Percentiles rank a stretch among this genome's conserved stretches.
Evolutionary conservation across 2,329 filamentous ascomycete genomes (phyloP).

Genomic region (Fusarium sp.): DNA sequence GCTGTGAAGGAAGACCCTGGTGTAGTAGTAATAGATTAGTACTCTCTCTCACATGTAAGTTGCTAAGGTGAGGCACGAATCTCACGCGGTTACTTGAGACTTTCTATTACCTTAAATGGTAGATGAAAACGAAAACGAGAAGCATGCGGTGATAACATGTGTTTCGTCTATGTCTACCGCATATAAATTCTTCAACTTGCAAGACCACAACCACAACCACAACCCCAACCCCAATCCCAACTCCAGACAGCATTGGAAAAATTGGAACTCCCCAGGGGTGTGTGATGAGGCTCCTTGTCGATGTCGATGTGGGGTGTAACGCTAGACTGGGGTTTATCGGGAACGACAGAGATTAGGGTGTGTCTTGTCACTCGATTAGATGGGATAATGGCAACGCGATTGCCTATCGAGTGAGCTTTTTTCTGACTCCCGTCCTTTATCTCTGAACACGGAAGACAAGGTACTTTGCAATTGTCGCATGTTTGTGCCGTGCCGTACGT

Average conservation of each 20-base stretch:
- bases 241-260: not conserved
- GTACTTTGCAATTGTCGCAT: conserved; percentile 16
- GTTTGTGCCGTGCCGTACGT: not conserved
- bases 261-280: conserved; percentile 9
- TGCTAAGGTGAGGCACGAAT: not conserved
- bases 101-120: not conserved
- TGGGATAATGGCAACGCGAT: conserved; percentile 34
- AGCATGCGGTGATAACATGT: not conserved
- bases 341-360: conserved; percentile 34
- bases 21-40: conserved; percentile 7
- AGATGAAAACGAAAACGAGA: not conserved
- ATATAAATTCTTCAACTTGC: not conserved
- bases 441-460: conserved; percentile 13
- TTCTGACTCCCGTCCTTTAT: conserved; percentile 9
- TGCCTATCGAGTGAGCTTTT: conserved; percentile 32
- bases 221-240: not conserved
- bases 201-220: not conserved
- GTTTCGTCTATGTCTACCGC: not conserved
- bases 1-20: conserved; percentile 5
- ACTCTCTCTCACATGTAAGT: not conserved
- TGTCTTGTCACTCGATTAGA: conserved; percentile 36
- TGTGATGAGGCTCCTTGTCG: conserved; percentile 6
- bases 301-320: conserved; percentile 24
- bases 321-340: conserved; percentile 35
- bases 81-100: not conserved